Conservation (phyloP, 306 rosid species). For the Prosopis cineraria region DNA sequence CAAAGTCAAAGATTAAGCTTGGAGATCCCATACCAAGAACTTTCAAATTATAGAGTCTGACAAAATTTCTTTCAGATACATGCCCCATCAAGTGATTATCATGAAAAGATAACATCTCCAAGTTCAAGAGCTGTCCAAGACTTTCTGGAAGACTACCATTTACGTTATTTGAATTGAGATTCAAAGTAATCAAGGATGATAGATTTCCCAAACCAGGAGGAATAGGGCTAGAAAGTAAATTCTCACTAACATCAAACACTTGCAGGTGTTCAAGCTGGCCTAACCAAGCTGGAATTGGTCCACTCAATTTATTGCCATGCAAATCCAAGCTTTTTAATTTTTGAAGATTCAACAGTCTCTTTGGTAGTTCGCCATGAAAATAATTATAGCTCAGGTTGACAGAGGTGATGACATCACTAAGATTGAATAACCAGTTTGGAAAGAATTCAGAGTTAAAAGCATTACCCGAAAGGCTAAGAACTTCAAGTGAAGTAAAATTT, state of each 20-base stretch:
- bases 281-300: not conserved
- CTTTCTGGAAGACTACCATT: not conserved
- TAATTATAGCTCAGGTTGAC: not conserved
- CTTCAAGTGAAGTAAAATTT: constrained; percentile 12
- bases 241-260: not conserved
- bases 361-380: not conserved
- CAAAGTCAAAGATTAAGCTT: not conserved
- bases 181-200: not conserved
- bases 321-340: too few species aligned
- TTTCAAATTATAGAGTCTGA: not conserved
- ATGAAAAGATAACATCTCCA: not conserved
- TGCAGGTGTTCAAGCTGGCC: not conserved
- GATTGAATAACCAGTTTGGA: not conserved
- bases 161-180: not conserved
- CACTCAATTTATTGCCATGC: not conserved
- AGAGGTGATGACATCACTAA: not conserved
- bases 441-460: not conserved
- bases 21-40: not conserved
- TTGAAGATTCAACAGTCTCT: not conserved
- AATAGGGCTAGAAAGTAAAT: not conserved
- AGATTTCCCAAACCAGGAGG: not conserved
- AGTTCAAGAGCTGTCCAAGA: not conserved
- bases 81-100: not conserved
- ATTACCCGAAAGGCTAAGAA: not conserved
- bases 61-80: not conserved